Conservation (phyloP, 2,329 filamentous ascomycete genomes). For the Mycosphaerelloides madeirae region DNA sequence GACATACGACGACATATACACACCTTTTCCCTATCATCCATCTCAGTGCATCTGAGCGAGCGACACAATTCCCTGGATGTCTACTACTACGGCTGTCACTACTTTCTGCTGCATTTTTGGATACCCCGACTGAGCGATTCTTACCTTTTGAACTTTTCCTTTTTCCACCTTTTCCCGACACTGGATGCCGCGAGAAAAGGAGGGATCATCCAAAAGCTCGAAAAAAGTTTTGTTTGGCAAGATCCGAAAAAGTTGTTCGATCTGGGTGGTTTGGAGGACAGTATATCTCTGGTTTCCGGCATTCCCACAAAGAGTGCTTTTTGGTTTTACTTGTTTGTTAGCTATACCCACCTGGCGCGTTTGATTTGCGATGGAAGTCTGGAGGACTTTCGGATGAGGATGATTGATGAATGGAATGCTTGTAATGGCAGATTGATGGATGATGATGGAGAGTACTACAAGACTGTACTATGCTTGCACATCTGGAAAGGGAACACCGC, state of each 20-base stretch:
- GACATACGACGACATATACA: background rate
- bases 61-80: background rate
- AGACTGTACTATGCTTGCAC: too few relatives aligned
- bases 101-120: background rate
- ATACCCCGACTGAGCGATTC: too few relatives aligned
- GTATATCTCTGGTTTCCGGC: background rate
- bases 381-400: too few relatives aligned
- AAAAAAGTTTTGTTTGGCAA: background rate
- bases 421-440: too few relatives aligned
- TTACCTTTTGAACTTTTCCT: background rate
- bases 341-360: conserved; percentile 9
- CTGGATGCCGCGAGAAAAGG: background rate
- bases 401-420: too few relatives aligned
- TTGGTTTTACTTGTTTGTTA: conserved; percentile 5
- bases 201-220: background rate
- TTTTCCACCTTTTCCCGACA: background rate
- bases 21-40: background rate
- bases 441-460: too few relatives aligned
- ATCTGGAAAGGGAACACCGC: too few relatives aligned
- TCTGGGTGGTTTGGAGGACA: too few relatives aligned
- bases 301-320: background rate
- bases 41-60: conserved; percentile 10
- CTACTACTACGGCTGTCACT: background rate
- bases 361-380: too few relatives aligned
- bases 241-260: background rate